Base-by-base conservation (phyloP, 306 rosid species). In the Cicer cuneatum region DNA sequence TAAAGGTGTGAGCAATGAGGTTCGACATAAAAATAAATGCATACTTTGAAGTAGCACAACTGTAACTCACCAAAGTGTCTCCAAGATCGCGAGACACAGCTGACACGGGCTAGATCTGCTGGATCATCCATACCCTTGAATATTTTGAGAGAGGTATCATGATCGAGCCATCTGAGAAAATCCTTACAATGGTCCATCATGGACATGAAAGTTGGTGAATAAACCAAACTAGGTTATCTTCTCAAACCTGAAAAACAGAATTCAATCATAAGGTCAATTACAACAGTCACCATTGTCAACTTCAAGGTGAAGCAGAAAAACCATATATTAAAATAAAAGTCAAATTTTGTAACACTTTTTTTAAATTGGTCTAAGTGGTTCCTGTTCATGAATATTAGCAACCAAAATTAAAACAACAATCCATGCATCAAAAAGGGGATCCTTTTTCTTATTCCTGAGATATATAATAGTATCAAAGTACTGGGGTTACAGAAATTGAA, bases 1-100 rank as follows among this genome's bases (percentile, higher is more conserved):
- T 37, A 21, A 57, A 46, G 41, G 40, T 39, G n/a, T 21, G 58
- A 21, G 21, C 45, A 69, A 45, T 52, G 24, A 60, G 38, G 61
- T 37, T 58, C 11, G 65, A 37, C 15, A 60, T 46, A 18, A 18
- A 46, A 67, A 38, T 5, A 64, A 14, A n/a, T 4, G 7, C 19
- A 61, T 6, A 61, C 2, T 5, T 57, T 1, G n/a, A 53, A 61
- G 41, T 0, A 37, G 54, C 41, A 73, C 52, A 72, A 57, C 97
- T 87, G 69, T 60, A 74, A 71, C 98, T 87, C 83, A 92, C 99
- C 97, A 74, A 16, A 82, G 24, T 18, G 82, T 77, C 83, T 81
- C 95, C 89, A 92, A 77, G 84, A 65, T 35, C 74, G 89, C 0
- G 99, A 94, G 78, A 92, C 90, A 15, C 87, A 80, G 69, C 89